Evolutionary conservation across 208 protist genomes (phyloP).

Genomic region (Trypanosoma congolense): DNA sequence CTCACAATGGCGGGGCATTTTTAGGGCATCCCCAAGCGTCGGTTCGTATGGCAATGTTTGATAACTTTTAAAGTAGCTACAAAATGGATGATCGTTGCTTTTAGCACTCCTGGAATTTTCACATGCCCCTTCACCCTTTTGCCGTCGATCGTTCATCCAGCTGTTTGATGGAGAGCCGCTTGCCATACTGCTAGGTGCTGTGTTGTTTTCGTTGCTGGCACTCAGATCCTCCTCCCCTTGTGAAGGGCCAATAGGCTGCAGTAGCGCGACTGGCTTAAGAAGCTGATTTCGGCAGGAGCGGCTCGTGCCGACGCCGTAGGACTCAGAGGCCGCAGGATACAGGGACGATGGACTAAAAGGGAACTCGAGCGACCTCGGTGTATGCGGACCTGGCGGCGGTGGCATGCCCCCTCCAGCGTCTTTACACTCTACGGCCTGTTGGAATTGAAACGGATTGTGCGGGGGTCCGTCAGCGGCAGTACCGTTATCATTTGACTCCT

Average conservation of each 20-base stretch:
- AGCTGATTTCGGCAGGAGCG: not conserved
- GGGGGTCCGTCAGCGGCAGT: no score
- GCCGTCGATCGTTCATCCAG: not conserved
- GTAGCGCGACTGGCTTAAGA: not conserved
- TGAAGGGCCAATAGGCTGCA: conserved; percentile 2
- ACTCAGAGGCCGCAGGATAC: not conserved
- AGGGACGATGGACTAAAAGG: not conserved
- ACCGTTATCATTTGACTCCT: no score
- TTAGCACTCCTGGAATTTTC: not conserved
- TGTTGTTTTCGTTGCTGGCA: conserved; percentile 8
- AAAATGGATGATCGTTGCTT: not conserved
- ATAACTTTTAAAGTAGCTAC: conserved; percentile 9
- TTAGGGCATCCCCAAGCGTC: conserved; percentile 13
- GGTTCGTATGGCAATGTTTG: conserved; percentile 17
- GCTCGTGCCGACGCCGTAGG: conserved; percentile 17
- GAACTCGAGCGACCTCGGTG: not conserved
- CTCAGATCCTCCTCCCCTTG: conserved; percentile 4
- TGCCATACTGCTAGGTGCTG: not conserved
- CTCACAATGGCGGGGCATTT: not conserved
- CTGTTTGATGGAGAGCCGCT: not conserved
- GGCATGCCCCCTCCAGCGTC: no score
- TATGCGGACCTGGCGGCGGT: not conserved
- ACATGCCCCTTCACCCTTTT: not conserved
- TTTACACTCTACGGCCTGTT: no score
- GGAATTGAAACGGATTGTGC: no score